A percentile compares a stretch with the other conserved stretches of the same genome.
Evolutionary conservation across 139 green algal species (phyloP).

Genomic region (Ettlia oleoabundans): DNA sequence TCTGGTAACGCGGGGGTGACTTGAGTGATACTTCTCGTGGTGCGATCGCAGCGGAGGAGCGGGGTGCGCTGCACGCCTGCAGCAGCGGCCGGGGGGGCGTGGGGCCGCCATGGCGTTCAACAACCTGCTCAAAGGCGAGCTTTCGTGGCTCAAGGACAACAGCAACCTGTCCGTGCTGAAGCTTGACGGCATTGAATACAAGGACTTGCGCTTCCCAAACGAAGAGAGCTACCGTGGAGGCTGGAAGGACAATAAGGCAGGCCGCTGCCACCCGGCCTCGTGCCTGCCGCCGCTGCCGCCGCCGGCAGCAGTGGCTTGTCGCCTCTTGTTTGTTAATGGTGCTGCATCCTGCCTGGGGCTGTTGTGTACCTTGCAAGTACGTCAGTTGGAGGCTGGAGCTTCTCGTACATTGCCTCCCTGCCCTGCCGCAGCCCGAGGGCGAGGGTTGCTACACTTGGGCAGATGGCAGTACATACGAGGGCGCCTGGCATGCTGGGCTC

Average conservation of each 20-base stretch:
- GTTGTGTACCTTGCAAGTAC: neutral
- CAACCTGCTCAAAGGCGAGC: conserved; percentile 16
- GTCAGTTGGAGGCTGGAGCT: no score
- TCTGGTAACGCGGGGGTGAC: no score
- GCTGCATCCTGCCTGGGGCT: no score
- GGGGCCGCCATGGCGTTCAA: neutral
- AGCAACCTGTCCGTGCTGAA: conserved; percentile 31
- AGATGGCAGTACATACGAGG: conserved; percentile 75
- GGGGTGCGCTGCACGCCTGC: neutral
- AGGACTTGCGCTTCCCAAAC: conserved; percentile 47
- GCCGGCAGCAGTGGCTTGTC: no score
- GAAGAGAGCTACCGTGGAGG: conserved; percentile 57
- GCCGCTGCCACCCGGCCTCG: neutral
- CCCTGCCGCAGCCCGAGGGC: conserved; percentile 66
- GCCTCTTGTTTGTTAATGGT: no score
- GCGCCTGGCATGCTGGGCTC: conserved; percentile 70
- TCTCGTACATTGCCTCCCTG: no score
- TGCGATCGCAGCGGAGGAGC: no score
- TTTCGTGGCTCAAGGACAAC: conserved; percentile 21
- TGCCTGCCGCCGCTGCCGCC: neutral
- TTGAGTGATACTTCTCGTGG: no score
- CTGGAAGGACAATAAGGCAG: conserved; percentile 41
- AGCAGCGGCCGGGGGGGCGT: no score
- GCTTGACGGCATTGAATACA: conserved; percentile 37
- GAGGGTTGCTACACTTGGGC: conserved; percentile 80